A percentile compares a stretch with the other conserved stretches of the same genome.
phyloP scores from a whole-genome alignment of 768 basidiomycete species.

The Boletus eberwhitei region DNA sequence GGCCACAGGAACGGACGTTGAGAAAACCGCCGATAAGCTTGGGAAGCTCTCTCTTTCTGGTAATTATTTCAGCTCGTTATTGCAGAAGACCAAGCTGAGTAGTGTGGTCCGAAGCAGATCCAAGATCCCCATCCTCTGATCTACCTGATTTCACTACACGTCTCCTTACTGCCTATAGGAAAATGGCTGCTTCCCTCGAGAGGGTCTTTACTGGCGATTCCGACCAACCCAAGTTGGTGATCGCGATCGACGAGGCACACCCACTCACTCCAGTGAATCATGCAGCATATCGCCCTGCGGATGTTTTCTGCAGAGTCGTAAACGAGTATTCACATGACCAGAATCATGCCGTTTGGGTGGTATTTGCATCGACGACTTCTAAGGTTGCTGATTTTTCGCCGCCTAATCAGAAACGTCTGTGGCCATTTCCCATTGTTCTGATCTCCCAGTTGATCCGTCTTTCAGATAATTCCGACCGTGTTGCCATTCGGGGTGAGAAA shows the following conservation, averaged over 20 bases:
- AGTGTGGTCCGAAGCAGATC: neutral
- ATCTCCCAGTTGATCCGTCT: neutral
- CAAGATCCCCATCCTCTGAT: neutral
- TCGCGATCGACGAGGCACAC: constrained; percentile 17
- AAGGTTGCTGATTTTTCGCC: constrained; percentile 6
- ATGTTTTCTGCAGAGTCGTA: constrained; percentile 1
- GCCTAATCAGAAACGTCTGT: neutral
- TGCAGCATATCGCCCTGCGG: neutral
- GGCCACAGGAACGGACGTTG: neutral
- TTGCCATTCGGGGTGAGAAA: neutral
- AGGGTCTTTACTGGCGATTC: neutral
- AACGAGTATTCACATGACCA: constrained; percentile 7
- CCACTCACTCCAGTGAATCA: neutral
- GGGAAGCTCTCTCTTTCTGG: neutral
- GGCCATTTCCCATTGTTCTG: too few relatives aligned
- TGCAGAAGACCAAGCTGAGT: neutral
- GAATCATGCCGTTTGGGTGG: constrained; percentile 10
- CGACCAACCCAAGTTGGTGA: constrained; percentile 2
- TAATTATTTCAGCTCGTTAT: neutral
- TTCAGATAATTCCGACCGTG: constrained; percentile 7
- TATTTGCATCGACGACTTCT: constrained; percentile 16
- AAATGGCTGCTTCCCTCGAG: neutral
- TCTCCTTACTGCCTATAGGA: neutral
- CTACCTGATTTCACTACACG: neutral
- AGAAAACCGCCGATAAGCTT: neutral